phyloP scores from a whole-genome alignment of 164 flowering plant genomes.

The Cinnamomum chago region DNA sequence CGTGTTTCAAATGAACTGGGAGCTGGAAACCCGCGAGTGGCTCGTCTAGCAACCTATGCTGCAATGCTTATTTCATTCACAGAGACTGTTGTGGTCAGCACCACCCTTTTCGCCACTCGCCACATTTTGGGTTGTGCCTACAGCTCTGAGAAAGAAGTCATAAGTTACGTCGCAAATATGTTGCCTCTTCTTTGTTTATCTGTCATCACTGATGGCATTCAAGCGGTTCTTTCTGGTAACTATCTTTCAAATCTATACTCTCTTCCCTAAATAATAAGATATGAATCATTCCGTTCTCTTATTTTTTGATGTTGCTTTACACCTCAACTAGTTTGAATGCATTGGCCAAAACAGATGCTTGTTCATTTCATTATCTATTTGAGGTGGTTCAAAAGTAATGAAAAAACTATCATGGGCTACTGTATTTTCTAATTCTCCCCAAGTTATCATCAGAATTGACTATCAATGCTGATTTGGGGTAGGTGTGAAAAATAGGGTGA shows the following conservation, averaged over 20 bases:
- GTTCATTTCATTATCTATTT: too few relatives aligned
- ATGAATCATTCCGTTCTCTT: not conserved
- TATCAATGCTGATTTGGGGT: too few relatives aligned
- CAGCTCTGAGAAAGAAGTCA: constrained; percentile 77
- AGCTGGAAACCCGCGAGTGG: constrained; percentile 64
- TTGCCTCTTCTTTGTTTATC: constrained; percentile 63
- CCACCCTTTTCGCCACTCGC: constrained; percentile 44
- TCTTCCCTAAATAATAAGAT: too few relatives aligned
- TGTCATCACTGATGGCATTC: constrained; percentile 53
- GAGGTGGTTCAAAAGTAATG: too few relatives aligned
- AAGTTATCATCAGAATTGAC: too few relatives aligned
- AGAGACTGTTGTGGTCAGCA: constrained; percentile 40
- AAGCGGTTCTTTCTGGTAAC: constrained; percentile 72
- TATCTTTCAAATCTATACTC: too few relatives aligned
- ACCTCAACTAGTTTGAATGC: too few relatives aligned
- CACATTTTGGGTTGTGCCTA: constrained; percentile 56
- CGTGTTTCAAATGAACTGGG: constrained; percentile 88
- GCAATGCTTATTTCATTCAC: constrained; percentile 35
- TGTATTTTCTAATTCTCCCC: too few relatives aligned
- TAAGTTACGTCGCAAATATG: constrained; percentile 60
- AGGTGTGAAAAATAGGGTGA: too few relatives aligned
- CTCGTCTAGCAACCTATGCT: constrained; percentile 44
- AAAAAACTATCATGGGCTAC: too few relatives aligned
- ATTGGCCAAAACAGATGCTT: too few relatives aligned
- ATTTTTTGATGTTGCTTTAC: too few relatives aligned